Evolutionary conservation across 2,329 filamentous ascomycete species (phyloP).

Genomic region (Fusarium solani-melongenae): DNA sequence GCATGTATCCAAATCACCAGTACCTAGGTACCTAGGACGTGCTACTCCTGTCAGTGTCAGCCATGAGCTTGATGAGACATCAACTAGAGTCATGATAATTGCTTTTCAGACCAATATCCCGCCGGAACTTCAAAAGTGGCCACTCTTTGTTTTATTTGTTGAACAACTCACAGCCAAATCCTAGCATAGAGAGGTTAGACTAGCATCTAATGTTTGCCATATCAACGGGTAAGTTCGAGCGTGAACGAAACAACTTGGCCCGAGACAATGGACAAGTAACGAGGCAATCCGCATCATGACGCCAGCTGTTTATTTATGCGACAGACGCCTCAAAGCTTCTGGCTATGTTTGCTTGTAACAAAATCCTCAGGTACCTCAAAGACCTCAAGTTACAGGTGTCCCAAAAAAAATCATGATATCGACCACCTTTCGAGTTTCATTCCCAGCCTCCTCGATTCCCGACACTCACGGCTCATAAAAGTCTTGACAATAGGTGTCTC

Average conservation of each 20-base stretch:
- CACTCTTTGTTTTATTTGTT: background rate
- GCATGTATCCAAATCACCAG: background rate
- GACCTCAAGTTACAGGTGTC: background rate
- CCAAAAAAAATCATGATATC: background rate
- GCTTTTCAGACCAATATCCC: background rate
- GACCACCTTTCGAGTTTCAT: constrained; percentile 8
- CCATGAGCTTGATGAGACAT: background rate
- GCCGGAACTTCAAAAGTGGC: background rate
- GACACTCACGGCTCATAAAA: background rate
- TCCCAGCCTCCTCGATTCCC: constrained; percentile 18
- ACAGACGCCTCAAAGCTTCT: background rate
- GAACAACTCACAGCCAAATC: background rate
- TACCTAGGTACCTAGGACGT: background rate
- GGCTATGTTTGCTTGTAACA: background rate
- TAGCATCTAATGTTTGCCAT: background rate
- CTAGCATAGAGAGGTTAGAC: background rate
- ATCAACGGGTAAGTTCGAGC: background rate
- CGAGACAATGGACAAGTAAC: background rate
- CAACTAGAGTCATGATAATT: background rate
- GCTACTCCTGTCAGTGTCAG: background rate
- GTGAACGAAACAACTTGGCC: background rate
- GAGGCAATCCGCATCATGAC: background rate
- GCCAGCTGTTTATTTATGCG: background rate
- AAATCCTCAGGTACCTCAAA: background rate
- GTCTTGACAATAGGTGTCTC: background rate